phyloP scores from a whole-genome alignment of 202 grass and related monocot genomes.

The Panicum virgatum region DNA sequence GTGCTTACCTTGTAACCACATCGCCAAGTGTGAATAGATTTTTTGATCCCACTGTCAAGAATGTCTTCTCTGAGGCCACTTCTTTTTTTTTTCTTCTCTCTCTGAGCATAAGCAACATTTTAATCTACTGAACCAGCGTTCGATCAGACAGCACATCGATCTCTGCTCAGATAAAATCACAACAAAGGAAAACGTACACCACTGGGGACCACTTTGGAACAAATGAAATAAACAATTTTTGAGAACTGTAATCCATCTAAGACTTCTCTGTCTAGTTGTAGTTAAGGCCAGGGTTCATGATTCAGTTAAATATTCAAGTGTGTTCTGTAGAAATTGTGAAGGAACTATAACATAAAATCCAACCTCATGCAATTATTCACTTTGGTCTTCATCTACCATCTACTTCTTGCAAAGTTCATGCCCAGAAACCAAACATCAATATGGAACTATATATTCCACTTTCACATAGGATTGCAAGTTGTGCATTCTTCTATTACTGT shows the following conservation, averaged over 20 bases:
- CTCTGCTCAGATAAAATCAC: no score
- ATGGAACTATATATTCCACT: neutral
- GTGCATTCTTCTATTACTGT: no score
- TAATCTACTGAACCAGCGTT: neutral
- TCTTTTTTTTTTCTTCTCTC: no score
- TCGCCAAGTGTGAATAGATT: neutral
- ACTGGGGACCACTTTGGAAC: neutral
- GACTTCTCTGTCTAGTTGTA: neutral
- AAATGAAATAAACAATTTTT: neutral
- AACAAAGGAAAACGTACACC: neutral
- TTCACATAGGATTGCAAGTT: no score
- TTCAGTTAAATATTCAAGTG: no score
- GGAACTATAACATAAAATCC: no score
- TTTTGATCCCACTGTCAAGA: neutral
- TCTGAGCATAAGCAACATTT: neutral
- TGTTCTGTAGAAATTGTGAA: no score
- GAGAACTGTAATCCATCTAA: neutral
- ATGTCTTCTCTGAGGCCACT: neutral
- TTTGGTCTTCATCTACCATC: no score
- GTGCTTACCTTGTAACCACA: constrained; percentile 3
- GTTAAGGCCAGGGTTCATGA: no score
- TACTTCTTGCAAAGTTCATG: neutral
- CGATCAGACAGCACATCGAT: neutral
- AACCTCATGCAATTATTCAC: no score
- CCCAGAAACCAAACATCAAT: neutral